Conservation (phyloP, 495 filamentous ascomycete genomes). For the Trichoderma erinaceum region DNA sequence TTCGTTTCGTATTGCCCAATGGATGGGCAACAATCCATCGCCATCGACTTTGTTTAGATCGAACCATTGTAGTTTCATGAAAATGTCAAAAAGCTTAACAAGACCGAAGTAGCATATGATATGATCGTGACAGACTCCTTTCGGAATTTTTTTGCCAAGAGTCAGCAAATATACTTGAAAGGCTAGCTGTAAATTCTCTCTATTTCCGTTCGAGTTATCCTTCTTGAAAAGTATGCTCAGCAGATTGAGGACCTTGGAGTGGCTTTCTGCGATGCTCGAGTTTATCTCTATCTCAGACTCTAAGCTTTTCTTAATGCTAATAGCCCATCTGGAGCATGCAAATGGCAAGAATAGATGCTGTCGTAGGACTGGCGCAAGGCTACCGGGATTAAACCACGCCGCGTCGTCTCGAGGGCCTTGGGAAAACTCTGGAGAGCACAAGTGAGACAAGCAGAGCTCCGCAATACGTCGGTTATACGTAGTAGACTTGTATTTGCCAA, state of each 20-base stretch:
- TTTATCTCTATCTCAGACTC: background rate
- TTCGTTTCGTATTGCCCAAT: conserved; percentile 18
- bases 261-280: no score
- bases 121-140: background rate
- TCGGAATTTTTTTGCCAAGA: background rate
- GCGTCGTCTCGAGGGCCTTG: background rate
- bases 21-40: conserved; percentile 13
- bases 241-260: background rate
- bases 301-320: background rate
- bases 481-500: background rate
- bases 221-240: background rate
- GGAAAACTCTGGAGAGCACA: background rate
- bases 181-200: background rate
- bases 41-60: conserved; percentile 10
- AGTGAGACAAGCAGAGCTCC: background rate
- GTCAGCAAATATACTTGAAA: background rate
- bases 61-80: background rate
- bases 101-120: background rate
- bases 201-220: background rate
- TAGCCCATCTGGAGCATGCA: background rate
- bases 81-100: background rate
- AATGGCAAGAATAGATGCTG: background rate
- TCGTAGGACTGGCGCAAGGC: background rate
- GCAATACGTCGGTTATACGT: background rate
- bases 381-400: background rate